A percentile compares a stretch with the other conserved stretches of the same genome.
phyloP scores from a whole-genome alignment of 768 basidiomycete species.

The Ramaria rubella region DNA sequence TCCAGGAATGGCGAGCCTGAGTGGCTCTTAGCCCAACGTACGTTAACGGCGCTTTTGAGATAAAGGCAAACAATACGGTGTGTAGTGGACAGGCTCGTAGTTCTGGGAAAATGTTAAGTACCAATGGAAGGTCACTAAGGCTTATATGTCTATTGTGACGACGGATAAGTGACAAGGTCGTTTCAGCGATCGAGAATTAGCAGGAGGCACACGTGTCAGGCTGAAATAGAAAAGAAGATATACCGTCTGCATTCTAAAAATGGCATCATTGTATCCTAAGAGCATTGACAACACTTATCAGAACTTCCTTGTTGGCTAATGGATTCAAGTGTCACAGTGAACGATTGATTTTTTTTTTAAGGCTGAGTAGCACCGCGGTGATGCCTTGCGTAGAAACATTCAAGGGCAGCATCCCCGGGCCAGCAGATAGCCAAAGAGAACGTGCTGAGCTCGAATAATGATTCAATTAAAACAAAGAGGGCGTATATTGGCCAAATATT shows the following conservation, averaged over 20 bases:
- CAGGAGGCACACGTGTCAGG: slow-evolving; percentile 82
- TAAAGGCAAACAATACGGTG: not conserved
- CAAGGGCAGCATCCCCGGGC: slow-evolving; percentile 67
- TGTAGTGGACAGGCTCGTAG: slow-evolving; percentile 51
- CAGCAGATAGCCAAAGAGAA: slow-evolving; percentile 74
- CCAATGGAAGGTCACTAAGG: slow-evolving; percentile 88
- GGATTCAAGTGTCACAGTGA: slow-evolving; percentile 89
- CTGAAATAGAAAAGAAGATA: slow-evolving; percentile 88
- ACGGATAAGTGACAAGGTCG: slow-evolving; percentile 92
- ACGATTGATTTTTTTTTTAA: slow-evolving; percentile 94
- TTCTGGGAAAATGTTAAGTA: slow-evolving; percentile 83
- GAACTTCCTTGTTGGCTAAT: slow-evolving; percentile 90
- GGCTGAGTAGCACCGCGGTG: slow-evolving; percentile 77
- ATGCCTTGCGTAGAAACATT: slow-evolving; percentile 74
- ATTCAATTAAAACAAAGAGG: slow-evolving; percentile 83
- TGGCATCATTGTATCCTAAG: slow-evolving; percentile 8
- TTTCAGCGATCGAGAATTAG: slow-evolving; percentile 93
- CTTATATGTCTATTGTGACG: slow-evolving; percentile 99
- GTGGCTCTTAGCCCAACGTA: too few relatives aligned
- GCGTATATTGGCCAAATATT: slow-evolving; percentile 94
- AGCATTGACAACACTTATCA: slow-evolving; percentile 41
- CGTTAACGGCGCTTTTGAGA: too few relatives aligned
- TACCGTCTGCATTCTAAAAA: slow-evolving; percentile 56
- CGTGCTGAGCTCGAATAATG: slow-evolving; percentile 54
- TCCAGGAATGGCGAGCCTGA: too few relatives aligned